These are phyloP conservation scores for Candida sp. DNA, from an alignment of 1,139 yeast genomes.

Conservation along the genomic window DNA sequence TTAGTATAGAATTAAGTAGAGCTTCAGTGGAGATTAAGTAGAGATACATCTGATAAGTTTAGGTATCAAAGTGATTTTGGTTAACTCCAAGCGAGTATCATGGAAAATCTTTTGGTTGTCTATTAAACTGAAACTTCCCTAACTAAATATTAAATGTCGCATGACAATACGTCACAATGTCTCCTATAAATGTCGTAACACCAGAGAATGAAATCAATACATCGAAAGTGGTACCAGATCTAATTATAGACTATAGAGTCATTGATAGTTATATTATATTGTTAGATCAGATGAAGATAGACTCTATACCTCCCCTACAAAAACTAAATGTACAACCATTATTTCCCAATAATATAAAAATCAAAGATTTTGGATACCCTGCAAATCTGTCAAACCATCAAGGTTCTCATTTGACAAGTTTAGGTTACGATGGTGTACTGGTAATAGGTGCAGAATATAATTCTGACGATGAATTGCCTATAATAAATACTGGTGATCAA, in stretches of 20 bases:
- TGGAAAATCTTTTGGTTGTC: too few relatives aligned
- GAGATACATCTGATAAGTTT: too few relatives aligned
- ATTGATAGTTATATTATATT: not conserved
- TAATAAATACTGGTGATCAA: conserved; percentile 1
- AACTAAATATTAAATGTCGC: too few relatives aligned
- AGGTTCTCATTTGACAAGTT: conserved; percentile 38
- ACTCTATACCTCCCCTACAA: not conserved
- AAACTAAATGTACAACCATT: not conserved
- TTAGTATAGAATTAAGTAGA: not conserved
- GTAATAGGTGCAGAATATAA: conserved; percentile 1
- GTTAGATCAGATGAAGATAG: not conserved
- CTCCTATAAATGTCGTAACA: not conserved
- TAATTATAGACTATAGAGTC: not conserved
- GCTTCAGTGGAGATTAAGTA: too few relatives aligned
- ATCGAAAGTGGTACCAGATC: not conserved
- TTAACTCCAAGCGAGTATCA: too few relatives aligned
- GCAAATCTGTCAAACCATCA: conserved; percentile 58
- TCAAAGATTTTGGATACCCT: conserved; percentile 79
- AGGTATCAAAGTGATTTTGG: too few relatives aligned
- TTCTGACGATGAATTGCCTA: conserved; percentile 1
- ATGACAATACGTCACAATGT: not conserved
- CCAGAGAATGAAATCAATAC: not conserved
- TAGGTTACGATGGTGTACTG: conserved; percentile 3
- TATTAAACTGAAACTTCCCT: too few relatives aligned
- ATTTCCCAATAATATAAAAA: conserved; percentile 36